Percentiles rank a stretch among this genome's conserved stretches.
Evolutionary conservation across 345 rosid species (phyloP).

Genomic region (Crucihimalaya himalaica): DNA sequence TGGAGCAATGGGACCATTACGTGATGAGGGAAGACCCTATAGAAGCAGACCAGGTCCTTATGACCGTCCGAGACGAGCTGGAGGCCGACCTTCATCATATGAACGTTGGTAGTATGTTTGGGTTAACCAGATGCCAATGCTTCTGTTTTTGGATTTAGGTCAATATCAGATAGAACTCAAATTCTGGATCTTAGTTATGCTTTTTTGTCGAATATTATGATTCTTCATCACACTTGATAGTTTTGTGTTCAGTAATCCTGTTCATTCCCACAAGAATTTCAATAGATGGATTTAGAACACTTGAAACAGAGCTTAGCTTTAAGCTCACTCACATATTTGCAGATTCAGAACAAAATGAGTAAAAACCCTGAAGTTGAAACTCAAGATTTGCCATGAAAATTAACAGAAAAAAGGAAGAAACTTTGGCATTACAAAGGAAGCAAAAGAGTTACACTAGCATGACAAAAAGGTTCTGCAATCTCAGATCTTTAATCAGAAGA

Average conservation of each 20-base stretch:
- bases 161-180: constrained; percentile 3
- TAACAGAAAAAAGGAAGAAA: background rate
- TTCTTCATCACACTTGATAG: background rate
- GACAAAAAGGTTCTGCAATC: background rate
- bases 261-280: background rate
- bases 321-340: background rate
- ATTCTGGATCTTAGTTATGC: background rate
- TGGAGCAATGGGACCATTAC: constrained; percentile 59
- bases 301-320: constrained; percentile 9
- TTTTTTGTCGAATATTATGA: background rate
- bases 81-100: constrained; percentile 65
- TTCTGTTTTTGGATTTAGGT: background rate
- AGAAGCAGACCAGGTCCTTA: constrained; percentile 68
- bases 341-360: background rate
- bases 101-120: constrained; percentile 58
- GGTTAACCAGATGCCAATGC: background rate
- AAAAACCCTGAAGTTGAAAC: background rate
- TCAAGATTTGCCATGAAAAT: background rate
- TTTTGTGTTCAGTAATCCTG: background rate
- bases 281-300: background rate
- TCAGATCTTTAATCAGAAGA: background rate
- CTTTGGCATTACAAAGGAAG: constrained; percentile 20
- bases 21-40: constrained; percentile 61
- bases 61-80: constrained; percentile 68
- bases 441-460: background rate